These are phyloP conservation scores for Phytopythium chamaehyphon DNA, from an alignment of 352 stramenopile species.

Conservation along the genomic window DNA sequence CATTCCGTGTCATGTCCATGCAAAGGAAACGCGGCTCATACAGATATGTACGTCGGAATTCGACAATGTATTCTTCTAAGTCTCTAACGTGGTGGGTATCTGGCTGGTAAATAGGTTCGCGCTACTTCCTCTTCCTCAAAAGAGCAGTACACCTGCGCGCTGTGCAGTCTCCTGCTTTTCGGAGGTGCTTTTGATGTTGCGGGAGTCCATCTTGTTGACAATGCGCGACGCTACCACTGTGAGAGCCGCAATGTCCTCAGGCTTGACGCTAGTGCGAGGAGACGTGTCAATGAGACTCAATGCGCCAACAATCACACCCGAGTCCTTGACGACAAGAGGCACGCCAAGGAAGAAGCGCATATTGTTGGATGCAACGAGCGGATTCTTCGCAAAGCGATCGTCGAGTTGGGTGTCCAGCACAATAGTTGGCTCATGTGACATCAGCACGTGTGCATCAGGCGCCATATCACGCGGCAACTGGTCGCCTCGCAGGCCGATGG, in stretches of 20 bases:
- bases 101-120: slow-evolving; percentile 3
- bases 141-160: slow-evolving; percentile 24
- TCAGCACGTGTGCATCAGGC: slow-evolving; percentile 71
- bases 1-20: too few relatives aligned
- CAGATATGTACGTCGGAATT: too few relatives aligned
- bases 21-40: too few relatives aligned
- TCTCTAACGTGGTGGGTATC: background rate
- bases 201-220: slow-evolving; percentile 68
- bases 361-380: slow-evolving; percentile 58
- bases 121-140: slow-evolving; percentile 12
- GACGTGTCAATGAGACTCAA: slow-evolving; percentile 68
- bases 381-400: slow-evolving; percentile 75
- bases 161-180: background rate
- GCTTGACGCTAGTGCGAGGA: slow-evolving; percentile 57
- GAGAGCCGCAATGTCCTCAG: slow-evolving; percentile 61
- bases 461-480: slow-evolving; percentile 75
- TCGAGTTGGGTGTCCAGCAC: slow-evolving; percentile 75
- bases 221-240: slow-evolving; percentile 64
- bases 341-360: slow-evolving; percentile 81
- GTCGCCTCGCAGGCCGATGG: slow-evolving; percentile 67
- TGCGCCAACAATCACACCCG: slow-evolving; percentile 59
- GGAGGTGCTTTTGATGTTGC: slow-evolving; percentile 17
- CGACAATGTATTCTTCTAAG: too few relatives aligned
- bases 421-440: slow-evolving; percentile 66
- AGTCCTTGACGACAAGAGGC: slow-evolving; percentile 62